Percentiles rank a stretch among this genome's conserved stretches.
Evolutionary conservation across 139 green algal genomes (phyloP).

Genomic region (Picochlorum sp.): DNA sequence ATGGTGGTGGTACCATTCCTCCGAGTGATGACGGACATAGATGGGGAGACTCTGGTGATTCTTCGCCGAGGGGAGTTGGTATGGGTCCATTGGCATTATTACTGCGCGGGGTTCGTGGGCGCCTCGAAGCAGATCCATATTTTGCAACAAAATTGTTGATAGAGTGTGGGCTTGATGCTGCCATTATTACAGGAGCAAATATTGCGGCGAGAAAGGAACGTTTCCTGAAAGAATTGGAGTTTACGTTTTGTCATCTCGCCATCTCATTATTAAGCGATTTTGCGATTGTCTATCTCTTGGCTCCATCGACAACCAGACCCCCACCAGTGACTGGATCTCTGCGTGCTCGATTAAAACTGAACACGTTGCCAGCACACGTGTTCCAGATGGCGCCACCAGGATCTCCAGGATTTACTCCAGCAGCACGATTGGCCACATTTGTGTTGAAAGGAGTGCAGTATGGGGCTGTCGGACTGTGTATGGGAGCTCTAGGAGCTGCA

Average conservation of each 20-base stretch:
- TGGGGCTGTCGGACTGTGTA: conserved; percentile 12
- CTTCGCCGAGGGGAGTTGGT: neutral
- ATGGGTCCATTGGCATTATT: conserved; percentile 5
- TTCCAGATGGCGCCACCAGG: conserved; percentile 13
- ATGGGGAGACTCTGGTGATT: neutral
- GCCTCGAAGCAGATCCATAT: conserved; percentile 16
- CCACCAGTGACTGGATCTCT: conserved; percentile 3
- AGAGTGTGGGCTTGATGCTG: conserved; percentile 22
- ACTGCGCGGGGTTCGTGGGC: neutral
- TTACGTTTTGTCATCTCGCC: conserved; percentile 22
- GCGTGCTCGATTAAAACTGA: conserved; percentile 1
- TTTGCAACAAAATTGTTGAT: conserved; percentile 21
- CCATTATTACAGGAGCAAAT: conserved; percentile 24
- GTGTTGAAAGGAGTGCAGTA: conserved; percentile 21
- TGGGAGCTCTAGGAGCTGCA: conserved; percentile 12
- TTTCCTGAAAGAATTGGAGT: conserved; percentile 18
- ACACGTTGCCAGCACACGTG: conserved; percentile 16
- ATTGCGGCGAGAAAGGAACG: conserved; percentile 4
- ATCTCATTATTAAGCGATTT: conserved; percentile 24
- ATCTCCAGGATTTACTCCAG: conserved; percentile 9
- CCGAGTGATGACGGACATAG: neutral
- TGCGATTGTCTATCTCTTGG: conserved; percentile 29
- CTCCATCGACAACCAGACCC: neutral
- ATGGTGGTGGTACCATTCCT: neutral
- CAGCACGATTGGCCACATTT: conserved; percentile 5